Evolutionary conservation across 1,284 basidiomycete species (phyloP).

Genomic region (Chondrostereum purpureum): DNA sequence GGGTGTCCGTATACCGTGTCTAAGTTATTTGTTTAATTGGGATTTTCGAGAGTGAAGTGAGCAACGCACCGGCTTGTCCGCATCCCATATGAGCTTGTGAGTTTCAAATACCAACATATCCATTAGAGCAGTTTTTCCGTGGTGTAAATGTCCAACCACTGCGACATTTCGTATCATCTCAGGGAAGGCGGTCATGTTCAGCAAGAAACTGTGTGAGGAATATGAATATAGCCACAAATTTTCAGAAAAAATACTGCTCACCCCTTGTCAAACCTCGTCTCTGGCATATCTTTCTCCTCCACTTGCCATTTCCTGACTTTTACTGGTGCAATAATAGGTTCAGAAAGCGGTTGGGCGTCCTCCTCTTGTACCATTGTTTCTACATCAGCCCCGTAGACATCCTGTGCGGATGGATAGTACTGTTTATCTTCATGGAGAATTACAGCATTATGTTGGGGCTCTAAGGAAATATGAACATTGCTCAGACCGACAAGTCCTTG

Average conservation of each 20-base stretch:
- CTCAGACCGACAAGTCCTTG: background rate
- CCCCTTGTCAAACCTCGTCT: slow-evolving; percentile 92
- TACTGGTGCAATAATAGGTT: slow-evolving; percentile 94
- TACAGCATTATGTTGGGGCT: slow-evolving; percentile 78
- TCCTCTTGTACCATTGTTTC: slow-evolving; percentile 98
- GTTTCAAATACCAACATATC: slow-evolving; percentile 98
- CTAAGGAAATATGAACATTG: slow-evolving; percentile 37
- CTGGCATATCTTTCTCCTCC: slow-evolving; percentile 89
- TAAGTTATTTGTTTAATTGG: slow-evolving; percentile 18
- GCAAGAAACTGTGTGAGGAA: slow-evolving; percentile 63
- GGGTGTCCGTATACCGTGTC: slow-evolving; percentile 95
- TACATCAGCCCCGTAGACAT: slow-evolving; percentile 91
- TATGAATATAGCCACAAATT: slow-evolving; percentile 11
- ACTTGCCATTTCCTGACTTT: slow-evolving; percentile 90
- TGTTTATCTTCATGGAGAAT: slow-evolving; percentile 96
- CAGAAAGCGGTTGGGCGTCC: slow-evolving; percentile 90
- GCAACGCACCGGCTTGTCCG: slow-evolving; percentile 71
- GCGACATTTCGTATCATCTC: slow-evolving; percentile 96
- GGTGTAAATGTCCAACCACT: slow-evolving; percentile 92
- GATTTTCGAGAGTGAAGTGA: slow-evolving; percentile 11
- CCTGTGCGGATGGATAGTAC: slow-evolving; percentile 91
- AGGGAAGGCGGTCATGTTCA: slow-evolving; percentile 89
- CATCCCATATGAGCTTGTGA: slow-evolving; percentile 90
- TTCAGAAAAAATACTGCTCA: slow-evolving; percentile 31
- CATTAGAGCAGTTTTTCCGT: slow-evolving; percentile 94